Evolutionary conservation across 139 green algal species (phyloP), one percentile per base, ranked within the genome.

Genomic region (Nannochloris sp.): DNA sequence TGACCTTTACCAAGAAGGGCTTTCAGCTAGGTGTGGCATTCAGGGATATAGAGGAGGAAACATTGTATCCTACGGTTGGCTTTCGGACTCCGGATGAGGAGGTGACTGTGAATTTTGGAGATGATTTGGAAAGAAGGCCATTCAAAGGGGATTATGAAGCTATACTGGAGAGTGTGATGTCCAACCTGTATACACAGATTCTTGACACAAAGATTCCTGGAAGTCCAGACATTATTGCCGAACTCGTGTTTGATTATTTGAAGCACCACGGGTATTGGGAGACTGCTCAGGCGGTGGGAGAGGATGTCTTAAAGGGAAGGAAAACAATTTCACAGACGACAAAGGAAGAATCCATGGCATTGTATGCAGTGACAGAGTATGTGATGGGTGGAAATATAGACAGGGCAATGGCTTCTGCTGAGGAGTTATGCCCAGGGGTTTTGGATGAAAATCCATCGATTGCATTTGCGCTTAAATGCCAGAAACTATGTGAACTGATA

Each of bases 21-120:
- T 64, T 66, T 37, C 63, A 82, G 48, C 66, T 94, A 23, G 87
- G 87, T 11, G 69, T 85, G 16, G 87, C 87, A 2, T 92, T 94
- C 43, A 56, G 63, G 16, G 59, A 82, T 26, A 82, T 95, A 28
- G 8, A 29, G 3, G 73, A 82, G 37, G 64, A 84, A 20, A 5
- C 23, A 17, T 68, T 95, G 20, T 91, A 82, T 65, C 89, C 89
- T 0, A 79, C 66, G 23, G 79, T 95, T 3, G 88, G 88, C 2
- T 65, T 93, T 62, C 72, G 85, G 23, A 91, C 87, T 0, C 65
- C 63, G 1, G 68, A 79, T 37, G 85, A 89, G 67, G 79, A 88
- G 75, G 62, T 84, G 2, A 5, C 66, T 2, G 80, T 77, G 26
- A 88, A 89, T 62, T 80, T 88, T 78, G 83, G 83, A 8, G 56